phyloP scores from a whole-genome alignment of 768 basidiomycete species.

The Rhodotorula kratochvilovae region DNA sequence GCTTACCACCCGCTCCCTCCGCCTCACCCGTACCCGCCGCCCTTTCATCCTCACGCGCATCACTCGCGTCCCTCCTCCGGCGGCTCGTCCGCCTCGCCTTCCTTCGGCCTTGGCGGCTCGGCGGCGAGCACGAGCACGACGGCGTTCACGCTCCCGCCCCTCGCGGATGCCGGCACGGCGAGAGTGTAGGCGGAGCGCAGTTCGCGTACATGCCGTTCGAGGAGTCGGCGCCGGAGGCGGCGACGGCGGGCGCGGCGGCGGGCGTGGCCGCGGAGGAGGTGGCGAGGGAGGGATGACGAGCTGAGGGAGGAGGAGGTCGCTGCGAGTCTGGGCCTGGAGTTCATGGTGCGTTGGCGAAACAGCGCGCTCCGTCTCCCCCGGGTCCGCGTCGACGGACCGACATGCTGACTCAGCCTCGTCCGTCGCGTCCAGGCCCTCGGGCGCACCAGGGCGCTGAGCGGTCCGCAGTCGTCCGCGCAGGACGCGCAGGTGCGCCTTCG shows the following conservation, averaged over 20 bases:
- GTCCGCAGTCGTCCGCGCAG: not conserved
- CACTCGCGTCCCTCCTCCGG: not conserved
- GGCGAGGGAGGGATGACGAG: not conserved
- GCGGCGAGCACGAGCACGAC: not conserved
- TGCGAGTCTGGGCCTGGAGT: conserved; percentile 10
- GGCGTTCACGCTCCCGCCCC: not conserved
- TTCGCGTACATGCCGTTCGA: no score
- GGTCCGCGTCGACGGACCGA: no score
- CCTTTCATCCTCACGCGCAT: not conserved
- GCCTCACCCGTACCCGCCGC: no score
- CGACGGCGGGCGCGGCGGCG: no score
- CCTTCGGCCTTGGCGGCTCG: not conserved
- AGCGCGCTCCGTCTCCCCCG: not conserved
- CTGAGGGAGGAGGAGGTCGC: conserved; percentile 19
- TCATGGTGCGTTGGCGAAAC: not conserved
- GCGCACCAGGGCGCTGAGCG: not conserved
- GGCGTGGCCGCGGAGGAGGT: no score
- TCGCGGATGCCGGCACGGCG: no score
- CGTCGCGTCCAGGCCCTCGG: conserved; percentile 7
- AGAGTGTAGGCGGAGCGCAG: no score
- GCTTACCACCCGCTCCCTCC: not conserved
- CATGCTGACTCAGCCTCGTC: not conserved
- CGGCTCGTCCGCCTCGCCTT: not conserved
- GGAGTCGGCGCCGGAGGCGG: no score
- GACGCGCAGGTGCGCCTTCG: not conserved